Evolutionary conservation across 1,284 basidiomycete species (phyloP).

Genomic region (Malassezia slooffiae): DNA sequence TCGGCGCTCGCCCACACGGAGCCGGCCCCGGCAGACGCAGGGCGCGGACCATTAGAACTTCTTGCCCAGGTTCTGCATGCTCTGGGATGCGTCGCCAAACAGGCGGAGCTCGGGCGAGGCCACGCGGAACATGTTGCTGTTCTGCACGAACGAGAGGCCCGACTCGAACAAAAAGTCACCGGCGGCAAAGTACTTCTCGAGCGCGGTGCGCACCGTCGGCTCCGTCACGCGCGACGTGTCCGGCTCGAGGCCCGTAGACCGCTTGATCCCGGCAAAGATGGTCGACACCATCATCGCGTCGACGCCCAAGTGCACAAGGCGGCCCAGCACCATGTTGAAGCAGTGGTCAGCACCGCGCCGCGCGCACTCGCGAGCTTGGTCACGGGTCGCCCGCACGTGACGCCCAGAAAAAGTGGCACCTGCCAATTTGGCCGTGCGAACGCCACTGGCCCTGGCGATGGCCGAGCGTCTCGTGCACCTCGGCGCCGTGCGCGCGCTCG

Average conservation of each 20-base stretch:
- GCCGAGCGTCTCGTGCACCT: conserved; percentile 10
- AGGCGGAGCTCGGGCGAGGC: conserved; percentile 1
- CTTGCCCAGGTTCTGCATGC: background rate
- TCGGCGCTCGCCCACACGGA: too few relatives aligned
- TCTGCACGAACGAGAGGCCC: conserved; percentile 17
- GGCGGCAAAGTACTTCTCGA: conserved; percentile 70
- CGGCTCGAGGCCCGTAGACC: conserved; percentile 51
- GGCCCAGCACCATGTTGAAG: conserved; percentile 54
- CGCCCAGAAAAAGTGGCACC: too few relatives aligned
- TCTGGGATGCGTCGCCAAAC: background rate
- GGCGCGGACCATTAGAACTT: too few relatives aligned
- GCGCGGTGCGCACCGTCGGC: conserved; percentile 60
- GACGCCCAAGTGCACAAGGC: conserved; percentile 68
- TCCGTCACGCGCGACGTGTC: conserved; percentile 47
- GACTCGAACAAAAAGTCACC: conserved; percentile 74
- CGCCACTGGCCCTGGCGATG: too few relatives aligned
- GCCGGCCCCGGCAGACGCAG: too few relatives aligned
- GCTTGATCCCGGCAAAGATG: conserved; percentile 77
- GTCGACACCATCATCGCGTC: conserved; percentile 80
- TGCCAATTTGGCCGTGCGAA: too few relatives aligned
- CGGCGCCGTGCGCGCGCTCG: conserved; percentile 13
- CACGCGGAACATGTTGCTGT: conserved; percentile 12
- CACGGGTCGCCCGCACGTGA: too few relatives aligned
- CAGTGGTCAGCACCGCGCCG: too few relatives aligned
- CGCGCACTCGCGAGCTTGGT: too few relatives aligned